These are phyloP conservation scores for Amniculicola lignicola DNA, from an alignment of 495 filamentous ascomycete genomes.

Conservation along the genomic window DNA sequence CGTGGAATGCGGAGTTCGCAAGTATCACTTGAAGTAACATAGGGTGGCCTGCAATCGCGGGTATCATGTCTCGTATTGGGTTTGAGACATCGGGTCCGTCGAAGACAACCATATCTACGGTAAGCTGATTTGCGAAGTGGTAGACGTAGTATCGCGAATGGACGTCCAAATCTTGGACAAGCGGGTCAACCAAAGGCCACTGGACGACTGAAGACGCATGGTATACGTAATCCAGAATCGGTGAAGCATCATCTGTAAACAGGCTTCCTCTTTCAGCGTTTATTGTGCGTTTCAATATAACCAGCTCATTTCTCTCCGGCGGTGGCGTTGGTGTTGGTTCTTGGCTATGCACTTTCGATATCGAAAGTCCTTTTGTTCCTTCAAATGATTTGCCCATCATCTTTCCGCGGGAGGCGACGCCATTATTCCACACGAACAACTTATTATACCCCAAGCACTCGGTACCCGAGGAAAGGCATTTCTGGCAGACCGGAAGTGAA, in stretches of 20 bases:
- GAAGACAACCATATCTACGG: constrained; percentile 26
- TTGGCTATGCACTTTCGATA: constrained; percentile 12
- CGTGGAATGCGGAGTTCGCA: constrained; percentile 30
- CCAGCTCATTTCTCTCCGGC: too few relatives aligned
- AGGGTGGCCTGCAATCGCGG: constrained; percentile 10
- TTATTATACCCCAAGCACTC: constrained; percentile 46
- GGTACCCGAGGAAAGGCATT: constrained; percentile 37
- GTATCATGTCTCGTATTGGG: constrained; percentile 29
- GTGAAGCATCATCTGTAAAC: background rate
- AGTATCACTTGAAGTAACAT: constrained; percentile 28
- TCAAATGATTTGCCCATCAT: constrained; percentile 46
- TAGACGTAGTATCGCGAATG: constrained; percentile 23
- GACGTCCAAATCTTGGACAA: constrained; percentile 15
- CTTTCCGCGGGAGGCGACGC: constrained; percentile 44
- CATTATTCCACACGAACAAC: constrained; percentile 43
- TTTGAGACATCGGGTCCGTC: constrained; percentile 24
- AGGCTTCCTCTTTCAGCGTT: background rate
- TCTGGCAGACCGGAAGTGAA: constrained; percentile 41
- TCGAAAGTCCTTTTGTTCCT: background rate
- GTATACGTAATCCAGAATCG: background rate
- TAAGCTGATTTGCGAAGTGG: constrained; percentile 28
- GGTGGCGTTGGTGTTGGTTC: background rate
- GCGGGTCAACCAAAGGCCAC: constrained; percentile 15
- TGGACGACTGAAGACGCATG: background rate
- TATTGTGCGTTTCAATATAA: background rate